Evolutionary conservation across 768 basidiomycete species (phyloP).

Genomic region (Termitomyces sp.): DNA sequence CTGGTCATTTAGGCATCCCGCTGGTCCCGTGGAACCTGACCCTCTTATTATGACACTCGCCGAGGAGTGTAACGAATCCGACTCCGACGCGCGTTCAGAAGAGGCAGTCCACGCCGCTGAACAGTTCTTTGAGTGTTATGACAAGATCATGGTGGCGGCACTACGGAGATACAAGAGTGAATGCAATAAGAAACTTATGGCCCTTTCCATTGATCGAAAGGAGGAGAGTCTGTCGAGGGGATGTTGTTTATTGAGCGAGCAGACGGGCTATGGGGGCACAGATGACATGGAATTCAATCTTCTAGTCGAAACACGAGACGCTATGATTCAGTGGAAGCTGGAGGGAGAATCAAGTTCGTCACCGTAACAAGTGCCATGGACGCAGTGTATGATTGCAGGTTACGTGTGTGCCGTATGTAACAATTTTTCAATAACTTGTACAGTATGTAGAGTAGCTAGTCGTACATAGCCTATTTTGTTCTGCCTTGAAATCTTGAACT

Average conservation of each 20-base stretch:
- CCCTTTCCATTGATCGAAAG: slow-evolving; percentile 33
- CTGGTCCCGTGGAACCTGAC: slow-evolving; percentile 26
- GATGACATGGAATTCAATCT: slow-evolving; percentile 41
- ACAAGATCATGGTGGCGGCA: slow-evolving; percentile 35
- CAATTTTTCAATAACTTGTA: background rate
- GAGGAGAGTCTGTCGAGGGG: slow-evolving; percentile 38
- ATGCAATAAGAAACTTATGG: slow-evolving; percentile 32
- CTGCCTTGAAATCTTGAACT: background rate
- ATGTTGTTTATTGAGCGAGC: slow-evolving; percentile 45
- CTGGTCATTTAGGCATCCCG: slow-evolving; percentile 31
- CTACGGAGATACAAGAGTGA: slow-evolving; percentile 40
- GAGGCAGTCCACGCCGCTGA: slow-evolving; percentile 36
- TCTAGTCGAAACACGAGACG: slow-evolving; percentile 34
- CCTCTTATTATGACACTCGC: slow-evolving; percentile 42
- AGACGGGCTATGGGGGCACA: slow-evolving; percentile 43
- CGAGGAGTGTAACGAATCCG: slow-evolving; percentile 43
- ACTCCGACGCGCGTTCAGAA: slow-evolving; percentile 39
- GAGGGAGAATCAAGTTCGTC: slow-evolving; percentile 28
- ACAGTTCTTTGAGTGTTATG: slow-evolving; percentile 31
- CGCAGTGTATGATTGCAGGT: background rate
- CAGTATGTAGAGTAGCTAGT: background rate
- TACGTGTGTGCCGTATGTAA: background rate
- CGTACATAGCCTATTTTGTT: no score
- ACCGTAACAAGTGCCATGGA: background rate
- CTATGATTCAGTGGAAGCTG: slow-evolving; percentile 40